phyloP scores from a whole-genome alignment of 352 stramenopile species.

The Phytopythium kandeliae region DNA sequence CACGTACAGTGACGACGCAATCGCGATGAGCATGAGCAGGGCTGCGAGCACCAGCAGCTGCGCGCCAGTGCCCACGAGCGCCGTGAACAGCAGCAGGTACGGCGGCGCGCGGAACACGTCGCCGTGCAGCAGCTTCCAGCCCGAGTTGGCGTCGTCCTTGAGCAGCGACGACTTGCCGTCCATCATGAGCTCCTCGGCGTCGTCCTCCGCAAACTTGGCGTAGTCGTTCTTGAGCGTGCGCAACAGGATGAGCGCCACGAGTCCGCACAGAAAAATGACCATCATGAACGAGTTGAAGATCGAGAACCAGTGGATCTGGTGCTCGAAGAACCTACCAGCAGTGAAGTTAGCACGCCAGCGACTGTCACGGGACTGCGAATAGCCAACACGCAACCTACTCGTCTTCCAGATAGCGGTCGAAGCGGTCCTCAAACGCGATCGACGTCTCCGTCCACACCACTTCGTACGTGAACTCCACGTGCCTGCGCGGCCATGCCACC shows the following conservation, averaged over 20 bases:
- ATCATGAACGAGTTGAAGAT: conserved; percentile 99
- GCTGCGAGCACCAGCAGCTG: conserved; percentile 94
- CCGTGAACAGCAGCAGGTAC: conserved; percentile 93
- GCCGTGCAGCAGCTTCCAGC: conserved; percentile 96
- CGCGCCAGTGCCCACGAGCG: conserved; percentile 93
- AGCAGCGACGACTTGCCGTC: conserved; percentile 76
- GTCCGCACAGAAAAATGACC: conserved; percentile 94
- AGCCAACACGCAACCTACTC: conserved; percentile 59
- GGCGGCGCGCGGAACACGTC: conserved; percentile 92
- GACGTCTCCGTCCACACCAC: conserved; percentile 89
- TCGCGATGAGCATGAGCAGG: conserved; percentile 95
- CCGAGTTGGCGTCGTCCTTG: conserved; percentile 81
- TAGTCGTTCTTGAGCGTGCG: conserved; percentile 94
- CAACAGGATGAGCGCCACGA: conserved; percentile 93
- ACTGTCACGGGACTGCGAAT: too few species aligned
- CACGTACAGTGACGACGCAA: conserved; percentile 94
- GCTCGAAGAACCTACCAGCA: conserved; percentile 94
- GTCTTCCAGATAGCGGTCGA: conserved; percentile 98
- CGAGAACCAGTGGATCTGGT: conserved; percentile 98
- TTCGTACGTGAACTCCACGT: conserved; percentile 93
- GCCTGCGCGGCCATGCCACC: conserved; percentile 14
- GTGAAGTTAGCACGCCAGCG: too few species aligned
- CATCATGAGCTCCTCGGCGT: conserved; percentile 84
- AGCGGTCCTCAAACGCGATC: conserved; percentile 94
- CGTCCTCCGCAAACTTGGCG: conserved; percentile 84